Evolutionary conservation across 1,139 yeast species (phyloP), one percentile per base, ranked within the genome.

Genomic region (Scheffersomyces stambukii): DNA sequence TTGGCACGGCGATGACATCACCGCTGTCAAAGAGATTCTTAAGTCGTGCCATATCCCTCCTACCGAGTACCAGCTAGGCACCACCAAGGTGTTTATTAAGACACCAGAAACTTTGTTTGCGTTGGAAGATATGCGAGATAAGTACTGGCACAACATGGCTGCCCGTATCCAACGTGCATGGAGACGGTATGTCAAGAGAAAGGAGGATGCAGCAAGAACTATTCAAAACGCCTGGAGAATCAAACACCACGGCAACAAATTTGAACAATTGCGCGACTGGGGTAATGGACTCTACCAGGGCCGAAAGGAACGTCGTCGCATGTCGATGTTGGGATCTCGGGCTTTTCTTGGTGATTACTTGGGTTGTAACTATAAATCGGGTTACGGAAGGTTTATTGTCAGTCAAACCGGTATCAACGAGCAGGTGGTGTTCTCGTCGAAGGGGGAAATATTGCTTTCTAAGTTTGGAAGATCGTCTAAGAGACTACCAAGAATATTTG

Each of bases 121-220:
- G 0, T 64, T 93, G 37, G 99, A 93, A 59, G 93, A 86, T 48
- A 80, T 89, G 93, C 77, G 98, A 56, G 99, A 93, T 49, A 83
- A 81, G 61, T 93, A 88, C 54, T 93, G 98, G 98, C 93, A 88
- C 51, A 86, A 85, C 47, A 93, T 91, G 95, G 98, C 98, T 3
- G 89, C 95, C 2, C 75, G 95, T 46, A 91, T 93, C 44, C 99
- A 93, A 62, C 75, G 97, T 43, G 97, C 98, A 4, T 88, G 96
- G 89, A 75, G 98, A 63, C 70, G 85, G 44, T 85, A 82, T 51
- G 60, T 81, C 38, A 80, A 80, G 52, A 71, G 85, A 49, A 81
- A 89, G 57, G 82, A 80, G 36, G 95, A 86, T 48, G 91, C 95
- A 15, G 97, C 96, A 1, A 77, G 74, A 38, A 74, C 70, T 29